Evolutionary conservation across 1,139 yeast species (phyloP).

Genomic region (Casaregolazyma suthepensis): DNA sequence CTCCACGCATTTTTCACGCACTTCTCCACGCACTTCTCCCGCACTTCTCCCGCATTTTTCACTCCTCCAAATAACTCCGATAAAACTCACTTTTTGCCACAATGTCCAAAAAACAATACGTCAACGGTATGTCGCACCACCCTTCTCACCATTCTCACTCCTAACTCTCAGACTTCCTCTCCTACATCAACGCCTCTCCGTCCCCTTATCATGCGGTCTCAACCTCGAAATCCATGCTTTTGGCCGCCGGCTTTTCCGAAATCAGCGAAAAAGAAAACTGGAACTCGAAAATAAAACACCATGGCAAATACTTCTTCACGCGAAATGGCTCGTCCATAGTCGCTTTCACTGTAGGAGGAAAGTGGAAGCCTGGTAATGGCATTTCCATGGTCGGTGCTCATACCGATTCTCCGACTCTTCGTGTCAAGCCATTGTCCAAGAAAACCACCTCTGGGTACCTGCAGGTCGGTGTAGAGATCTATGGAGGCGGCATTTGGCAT

Average conservation of each 20-base stretch:
- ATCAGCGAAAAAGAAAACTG: constrained; percentile 71
- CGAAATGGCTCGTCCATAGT: constrained; percentile 83
- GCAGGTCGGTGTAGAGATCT: constrained; percentile 89
- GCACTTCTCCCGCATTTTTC: too few relatives aligned
- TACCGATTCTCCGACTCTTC: constrained; percentile 87
- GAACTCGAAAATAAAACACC: constrained; percentile 50
- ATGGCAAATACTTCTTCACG: constrained; percentile 51
- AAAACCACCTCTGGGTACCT: constrained; percentile 61
- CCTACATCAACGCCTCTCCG: constrained; percentile 79
- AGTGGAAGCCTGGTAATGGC: constrained; percentile 76
- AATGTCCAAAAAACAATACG: constrained; percentile 7
- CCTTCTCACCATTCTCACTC: background rate
- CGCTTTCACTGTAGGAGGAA: constrained; percentile 75
- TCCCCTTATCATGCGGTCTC: constrained; percentile 93
- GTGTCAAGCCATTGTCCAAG: constrained; percentile 86
- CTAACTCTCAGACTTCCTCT: constrained; percentile 47
- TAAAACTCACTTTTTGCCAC: too few relatives aligned
- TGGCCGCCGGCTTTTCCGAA: constrained; percentile 62
- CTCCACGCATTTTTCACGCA: too few relatives aligned
- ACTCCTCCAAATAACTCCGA: background rate
- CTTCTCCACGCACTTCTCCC: too few relatives aligned
- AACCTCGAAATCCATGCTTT: constrained; percentile 49
- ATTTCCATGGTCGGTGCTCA: constrained; percentile 90
- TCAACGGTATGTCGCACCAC: constrained; percentile 9
- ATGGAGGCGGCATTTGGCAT: constrained; percentile 90